Evolutionary conservation across 2,329 filamentous ascomycete species (phyloP).

Genomic region (Neonectria faginata): DNA sequence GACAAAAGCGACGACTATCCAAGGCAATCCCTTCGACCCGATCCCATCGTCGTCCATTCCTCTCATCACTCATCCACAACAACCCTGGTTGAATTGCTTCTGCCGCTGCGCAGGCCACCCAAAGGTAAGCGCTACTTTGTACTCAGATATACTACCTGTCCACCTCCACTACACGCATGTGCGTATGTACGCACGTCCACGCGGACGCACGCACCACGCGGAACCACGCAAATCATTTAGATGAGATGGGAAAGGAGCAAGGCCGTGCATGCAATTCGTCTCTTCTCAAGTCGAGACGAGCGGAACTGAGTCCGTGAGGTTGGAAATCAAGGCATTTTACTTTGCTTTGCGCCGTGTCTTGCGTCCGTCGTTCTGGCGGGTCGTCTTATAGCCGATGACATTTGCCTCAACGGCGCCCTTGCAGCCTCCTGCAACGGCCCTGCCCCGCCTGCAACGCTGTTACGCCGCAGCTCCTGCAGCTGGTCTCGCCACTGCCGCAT

Average conservation of each 20-base stretch:
- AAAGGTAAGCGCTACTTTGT: slow-evolving; percentile 26
- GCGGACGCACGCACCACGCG: slow-evolving; percentile 13
- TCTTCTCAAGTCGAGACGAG: slow-evolving; percentile 2
- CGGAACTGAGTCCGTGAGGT: background rate
- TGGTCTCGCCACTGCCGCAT: slow-evolving; percentile 31
- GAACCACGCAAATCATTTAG: slow-evolving; percentile 15
- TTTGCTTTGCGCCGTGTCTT: background rate
- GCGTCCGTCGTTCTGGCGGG: background rate
- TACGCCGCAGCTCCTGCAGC: slow-evolving; percentile 23
- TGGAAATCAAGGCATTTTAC: background rate
- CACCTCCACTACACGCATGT: slow-evolving; percentile 7
- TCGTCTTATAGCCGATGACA: background rate
- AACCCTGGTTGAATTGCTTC: slow-evolving; percentile 6
- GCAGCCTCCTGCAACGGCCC: slow-evolving; percentile 22
- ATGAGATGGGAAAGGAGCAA: slow-evolving; percentile 13
- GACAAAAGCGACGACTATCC: slow-evolving; percentile 10
- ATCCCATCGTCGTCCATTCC: slow-evolving; percentile 13
- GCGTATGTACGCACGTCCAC: background rate
- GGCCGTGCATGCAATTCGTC: slow-evolving; percentile 4
- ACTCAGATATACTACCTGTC: slow-evolving; percentile 13
- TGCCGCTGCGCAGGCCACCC: slow-evolving; percentile 6
- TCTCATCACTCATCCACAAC: background rate
- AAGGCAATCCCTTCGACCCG: slow-evolving; percentile 13
- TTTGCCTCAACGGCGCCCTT: slow-evolving; percentile 6
- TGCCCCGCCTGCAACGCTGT: slow-evolving; percentile 21